phyloP scores from a whole-genome alignment of 2,329 filamentous ascomycete species.

The Monilinia fructigena region DNA sequence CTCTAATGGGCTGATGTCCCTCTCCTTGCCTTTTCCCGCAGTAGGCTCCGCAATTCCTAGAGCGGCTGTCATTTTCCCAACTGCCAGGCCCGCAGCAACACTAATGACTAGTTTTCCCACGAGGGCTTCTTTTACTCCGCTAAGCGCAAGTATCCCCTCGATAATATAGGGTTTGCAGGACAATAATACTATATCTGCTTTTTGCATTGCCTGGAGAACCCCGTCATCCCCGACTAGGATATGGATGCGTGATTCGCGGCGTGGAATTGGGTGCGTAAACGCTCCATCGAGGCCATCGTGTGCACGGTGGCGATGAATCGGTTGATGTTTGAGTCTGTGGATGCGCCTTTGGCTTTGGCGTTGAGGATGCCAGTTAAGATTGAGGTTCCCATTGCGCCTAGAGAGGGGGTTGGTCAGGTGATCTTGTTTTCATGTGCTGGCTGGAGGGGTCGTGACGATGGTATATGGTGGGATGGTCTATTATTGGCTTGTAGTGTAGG shows the following conservation, averaged over 20 bases:
- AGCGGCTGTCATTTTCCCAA: slow-evolving; percentile 59
- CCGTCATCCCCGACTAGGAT: slow-evolving; percentile 45
- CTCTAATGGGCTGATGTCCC: slow-evolving; percentile 44
- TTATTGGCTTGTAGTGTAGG: neutral
- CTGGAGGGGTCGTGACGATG: neutral
- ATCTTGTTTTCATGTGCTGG: neutral
- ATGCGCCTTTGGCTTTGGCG: slow-evolving; percentile 25
- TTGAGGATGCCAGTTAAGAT: slow-evolving; percentile 35
- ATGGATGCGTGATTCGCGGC: slow-evolving; percentile 34
- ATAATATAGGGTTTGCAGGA: slow-evolving; percentile 81
- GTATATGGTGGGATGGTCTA: too few species aligned
- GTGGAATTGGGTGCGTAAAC: slow-evolving; percentile 40
- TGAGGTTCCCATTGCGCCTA: slow-evolving; percentile 36
- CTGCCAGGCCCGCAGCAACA: slow-evolving; percentile 75
- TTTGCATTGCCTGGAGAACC: slow-evolving; percentile 65
- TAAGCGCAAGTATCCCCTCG: slow-evolving; percentile 62
- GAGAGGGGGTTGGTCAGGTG: neutral
- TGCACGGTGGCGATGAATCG: slow-evolving; percentile 46
- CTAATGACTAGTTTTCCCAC: slow-evolving; percentile 79
- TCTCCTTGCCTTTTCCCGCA: neutral
- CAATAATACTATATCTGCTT: slow-evolving; percentile 73
- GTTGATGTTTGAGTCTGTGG: slow-evolving; percentile 29
- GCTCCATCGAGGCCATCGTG: slow-evolving; percentile 42
- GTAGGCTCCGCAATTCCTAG: slow-evolving; percentile 52
- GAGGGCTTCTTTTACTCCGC: slow-evolving; percentile 70